Base-by-base conservation (phyloP, 2,329 filamentous ascomycete genomes). In the Stachybotrys elegans region DNA sequence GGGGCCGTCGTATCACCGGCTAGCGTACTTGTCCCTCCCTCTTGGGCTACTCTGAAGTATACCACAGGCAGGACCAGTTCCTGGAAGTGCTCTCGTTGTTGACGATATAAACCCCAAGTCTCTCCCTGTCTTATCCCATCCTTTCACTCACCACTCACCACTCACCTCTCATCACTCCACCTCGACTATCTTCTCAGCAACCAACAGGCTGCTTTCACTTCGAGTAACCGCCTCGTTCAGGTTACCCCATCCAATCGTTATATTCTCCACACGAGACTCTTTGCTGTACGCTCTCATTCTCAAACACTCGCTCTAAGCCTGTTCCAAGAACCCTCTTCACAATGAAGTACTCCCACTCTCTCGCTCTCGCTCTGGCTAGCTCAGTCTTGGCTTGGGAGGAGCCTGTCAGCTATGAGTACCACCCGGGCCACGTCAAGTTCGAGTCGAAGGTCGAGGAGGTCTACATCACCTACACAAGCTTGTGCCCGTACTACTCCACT, bases 371-470 rank as follows among this genome's bases (percentile, higher is more conserved):
- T 43, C 43, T 57, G 46, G 56, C 52, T 48, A 49, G 52, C 37
- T 48, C 56, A 45, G 56, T 52, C 42, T 22, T 57, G 48, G 56
- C 54, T 34, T 44, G 46, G 17, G 17, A 36, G 29, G 17, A 21
- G 22, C 22, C n/a, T n/a, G n/a, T n/a, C n/a, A n/a, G n/a, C 66
- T 19, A 63, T 67, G 12, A 72, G 69, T 4, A 60, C 69, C 40
- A 75, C 72, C 55, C 71, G 72, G 11, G 60, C 70, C 47, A 72
- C 69, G 9, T 59, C 62, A 25, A 74, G 71, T 12, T 54, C n/a
- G n/a, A n/a, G n/a, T n/a, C n/a, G n/a, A n/a, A n/a, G 35, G 40
- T 43, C 27, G 40, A 45, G 37, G 47, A 58, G 42, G 49, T 64
- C 3, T 54, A 57, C 23, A 38, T 50, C 25, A 51, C 47, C 20